Evolutionary conservation across 2,329 filamentous ascomycete species (phyloP).

Genomic region (Volutella citrinella): DNA sequence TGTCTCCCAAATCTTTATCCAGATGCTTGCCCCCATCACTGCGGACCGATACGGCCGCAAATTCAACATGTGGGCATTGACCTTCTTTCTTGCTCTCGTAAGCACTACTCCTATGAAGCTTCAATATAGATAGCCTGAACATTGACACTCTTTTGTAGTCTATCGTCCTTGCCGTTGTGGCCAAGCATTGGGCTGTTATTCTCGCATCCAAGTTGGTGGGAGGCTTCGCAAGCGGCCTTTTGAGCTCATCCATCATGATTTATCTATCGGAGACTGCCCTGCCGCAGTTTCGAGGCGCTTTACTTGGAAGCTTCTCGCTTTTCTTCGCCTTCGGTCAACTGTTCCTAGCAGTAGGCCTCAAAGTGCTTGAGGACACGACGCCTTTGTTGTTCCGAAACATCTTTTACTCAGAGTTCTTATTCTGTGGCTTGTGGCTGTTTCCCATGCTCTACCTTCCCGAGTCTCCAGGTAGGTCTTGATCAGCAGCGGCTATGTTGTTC

Average conservation of each 20-base stretch:
- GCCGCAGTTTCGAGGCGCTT: conserved; percentile 2
- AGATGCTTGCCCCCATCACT: not conserved
- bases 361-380: conserved; percentile 2
- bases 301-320: conserved; percentile 1
- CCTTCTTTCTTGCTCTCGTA: not conserved
- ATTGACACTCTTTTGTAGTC: conserved; percentile 2
- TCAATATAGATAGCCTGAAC: too few species aligned
- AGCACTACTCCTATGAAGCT: too few species aligned
- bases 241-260: conserved; percentile 3
- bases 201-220: not conserved
- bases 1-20: not conserved
- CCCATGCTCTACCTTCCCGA: conserved; percentile 2
- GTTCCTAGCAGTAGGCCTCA: conserved; percentile 4
- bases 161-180: not conserved
- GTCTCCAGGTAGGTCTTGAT: not conserved
- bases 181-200: conserved; percentile 1
- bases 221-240: not conserved
- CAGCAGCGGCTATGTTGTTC: too few species aligned
- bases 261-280: conserved; percentile 3
- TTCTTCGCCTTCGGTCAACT: conserved; percentile 1
- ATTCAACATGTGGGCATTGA: conserved; percentile 5
- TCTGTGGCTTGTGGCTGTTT: conserved; percentile 1
- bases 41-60: conserved; percentile 4
- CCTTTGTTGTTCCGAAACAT: conserved; percentile 1
- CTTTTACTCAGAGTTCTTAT: conserved; percentile 4